These are phyloP conservation scores for Flaveria trinervia DNA, from an alignment of 129 eudicot species.

Conservation along the genomic window DNA sequence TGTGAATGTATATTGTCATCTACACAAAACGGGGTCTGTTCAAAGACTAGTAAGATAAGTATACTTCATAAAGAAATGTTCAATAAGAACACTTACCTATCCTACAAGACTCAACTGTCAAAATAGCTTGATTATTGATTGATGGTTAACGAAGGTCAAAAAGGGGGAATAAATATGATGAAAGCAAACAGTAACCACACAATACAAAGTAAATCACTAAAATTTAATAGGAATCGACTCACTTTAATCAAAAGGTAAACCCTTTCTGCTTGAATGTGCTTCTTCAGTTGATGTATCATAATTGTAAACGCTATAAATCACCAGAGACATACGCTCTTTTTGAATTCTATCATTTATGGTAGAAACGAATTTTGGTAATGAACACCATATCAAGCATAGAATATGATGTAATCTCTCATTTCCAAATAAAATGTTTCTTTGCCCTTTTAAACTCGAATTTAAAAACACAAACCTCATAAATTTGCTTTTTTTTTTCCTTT, in stretches of 20 bases:
- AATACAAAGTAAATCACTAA: not conserved
- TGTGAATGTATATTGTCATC: no score
- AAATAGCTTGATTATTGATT: no score
- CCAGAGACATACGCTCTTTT: constrained; percentile 49
- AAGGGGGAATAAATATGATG: no score
- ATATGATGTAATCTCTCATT: constrained; percentile 1
- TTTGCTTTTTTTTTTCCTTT: not conserved
- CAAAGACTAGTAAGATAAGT: no score
- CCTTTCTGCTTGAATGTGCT: constrained; percentile 77
- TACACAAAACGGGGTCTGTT: no score
- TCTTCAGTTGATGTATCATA: constrained; percentile 60
- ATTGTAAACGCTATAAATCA: constrained; percentile 38
- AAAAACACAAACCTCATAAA: not conserved
- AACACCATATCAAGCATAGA: constrained; percentile 4
- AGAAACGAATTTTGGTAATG: no score
- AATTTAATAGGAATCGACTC: constrained; percentile 16
- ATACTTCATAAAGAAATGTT: no score
- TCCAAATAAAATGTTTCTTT: constrained; percentile 2
- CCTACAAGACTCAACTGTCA: no score
- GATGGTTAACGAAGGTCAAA: no score
- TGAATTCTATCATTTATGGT: constrained; percentile 8
- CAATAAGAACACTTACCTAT: no score
- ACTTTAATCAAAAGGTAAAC: constrained; percentile 47
- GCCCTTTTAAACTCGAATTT: not conserved
- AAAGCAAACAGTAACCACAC: no score